A percentile compares a stretch with the other conserved stretches of the same genome.
phyloP scores from a whole-genome alignment of 2,329 filamentous ascomycete species.

The Ophiosphaerella narmari region DNA sequence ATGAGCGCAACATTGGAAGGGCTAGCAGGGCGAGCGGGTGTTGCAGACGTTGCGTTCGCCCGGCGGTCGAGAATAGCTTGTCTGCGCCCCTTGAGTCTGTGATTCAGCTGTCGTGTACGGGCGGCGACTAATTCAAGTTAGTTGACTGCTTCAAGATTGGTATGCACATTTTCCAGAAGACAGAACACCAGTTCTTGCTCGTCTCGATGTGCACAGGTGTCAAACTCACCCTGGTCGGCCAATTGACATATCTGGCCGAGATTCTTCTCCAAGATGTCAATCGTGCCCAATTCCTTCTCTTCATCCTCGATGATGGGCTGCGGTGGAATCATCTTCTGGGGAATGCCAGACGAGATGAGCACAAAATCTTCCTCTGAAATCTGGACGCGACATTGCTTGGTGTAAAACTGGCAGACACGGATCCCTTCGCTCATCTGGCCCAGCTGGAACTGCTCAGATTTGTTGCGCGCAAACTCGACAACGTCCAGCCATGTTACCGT shows the following conservation, averaged over 20 bases:
- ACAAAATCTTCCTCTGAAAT: slow-evolving; percentile 88
- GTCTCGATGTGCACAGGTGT: background rate
- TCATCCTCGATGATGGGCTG: slow-evolving; percentile 86
- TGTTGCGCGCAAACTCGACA: slow-evolving; percentile 80
- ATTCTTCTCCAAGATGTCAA: slow-evolving; percentile 82
- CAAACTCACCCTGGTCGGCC: slow-evolving; percentile 70
- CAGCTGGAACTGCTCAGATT: slow-evolving; percentile 77
- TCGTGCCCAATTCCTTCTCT: slow-evolving; percentile 78
- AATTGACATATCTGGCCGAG: slow-evolving; percentile 76
- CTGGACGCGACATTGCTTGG: slow-evolving; percentile 80
- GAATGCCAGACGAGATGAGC: slow-evolving; percentile 78
- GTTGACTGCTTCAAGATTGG: background rate
- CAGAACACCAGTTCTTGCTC: too few species aligned
- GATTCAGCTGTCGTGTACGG: slow-evolving; percentile 77
- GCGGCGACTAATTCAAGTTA: slow-evolving; percentile 60
- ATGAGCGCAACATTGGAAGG: slow-evolving; percentile 50
- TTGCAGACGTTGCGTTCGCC: slow-evolving; percentile 52
- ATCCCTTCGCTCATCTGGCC: slow-evolving; percentile 70
- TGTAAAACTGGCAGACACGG: slow-evolving; percentile 78
- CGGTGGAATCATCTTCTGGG: slow-evolving; percentile 80
- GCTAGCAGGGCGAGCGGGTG: slow-evolving; percentile 42
- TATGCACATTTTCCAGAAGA: too few species aligned
- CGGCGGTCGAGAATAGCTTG: slow-evolving; percentile 72
- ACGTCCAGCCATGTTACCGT: slow-evolving; percentile 83
- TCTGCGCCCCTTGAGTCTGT: slow-evolving; percentile 75